These are phyloP conservation scores for Fusarium nygamai DNA, from an alignment of 2,329 filamentous ascomycete species.

Conservation along the genomic window DNA sequence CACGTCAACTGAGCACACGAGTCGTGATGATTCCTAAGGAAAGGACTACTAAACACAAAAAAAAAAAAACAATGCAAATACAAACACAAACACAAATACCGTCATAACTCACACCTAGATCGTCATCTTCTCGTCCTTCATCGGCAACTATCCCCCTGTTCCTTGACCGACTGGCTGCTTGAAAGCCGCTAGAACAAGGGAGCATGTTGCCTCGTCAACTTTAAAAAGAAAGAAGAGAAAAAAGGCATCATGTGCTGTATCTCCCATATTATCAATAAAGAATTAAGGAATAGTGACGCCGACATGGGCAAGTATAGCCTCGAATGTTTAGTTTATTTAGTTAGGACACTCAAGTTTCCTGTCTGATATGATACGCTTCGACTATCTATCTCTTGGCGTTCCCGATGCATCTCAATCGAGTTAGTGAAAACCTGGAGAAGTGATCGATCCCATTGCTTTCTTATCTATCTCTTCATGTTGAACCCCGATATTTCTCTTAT, in stretches of 20 bases:
- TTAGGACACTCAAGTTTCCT: background rate
- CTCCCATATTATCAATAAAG: background rate
- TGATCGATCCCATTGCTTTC: background rate
- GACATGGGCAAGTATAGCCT: conserved; percentile 6
- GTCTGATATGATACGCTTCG: background rate
- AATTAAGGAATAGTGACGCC: background rate
- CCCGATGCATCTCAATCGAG: conserved; percentile 12
- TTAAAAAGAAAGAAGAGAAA: background rate
- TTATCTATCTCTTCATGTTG: conserved; percentile 18
- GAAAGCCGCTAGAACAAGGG: conserved; percentile 13
- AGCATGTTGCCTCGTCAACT: conserved; percentile 30
- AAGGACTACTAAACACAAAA: background rate
- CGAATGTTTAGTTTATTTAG: background rate
- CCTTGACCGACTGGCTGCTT: conserved; percentile 1
- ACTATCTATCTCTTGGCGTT: conserved; percentile 26
- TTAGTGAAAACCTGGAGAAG: conserved; percentile 28
- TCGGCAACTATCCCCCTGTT: conserved; percentile 12
- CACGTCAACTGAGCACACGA: conserved; percentile 2
- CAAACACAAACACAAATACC: conserved; percentile 7
- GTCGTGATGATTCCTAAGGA: background rate
- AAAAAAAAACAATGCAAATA: background rate
- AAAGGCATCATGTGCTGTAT: background rate
- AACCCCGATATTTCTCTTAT: conserved; percentile 11
- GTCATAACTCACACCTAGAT: conserved; percentile 20
- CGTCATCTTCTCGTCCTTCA: conserved; percentile 28